Evolutionary conservation across 345 rosid species (phyloP), one percentile per base, ranked within the genome.

Genomic region (Rhizophora mangle): DNA sequence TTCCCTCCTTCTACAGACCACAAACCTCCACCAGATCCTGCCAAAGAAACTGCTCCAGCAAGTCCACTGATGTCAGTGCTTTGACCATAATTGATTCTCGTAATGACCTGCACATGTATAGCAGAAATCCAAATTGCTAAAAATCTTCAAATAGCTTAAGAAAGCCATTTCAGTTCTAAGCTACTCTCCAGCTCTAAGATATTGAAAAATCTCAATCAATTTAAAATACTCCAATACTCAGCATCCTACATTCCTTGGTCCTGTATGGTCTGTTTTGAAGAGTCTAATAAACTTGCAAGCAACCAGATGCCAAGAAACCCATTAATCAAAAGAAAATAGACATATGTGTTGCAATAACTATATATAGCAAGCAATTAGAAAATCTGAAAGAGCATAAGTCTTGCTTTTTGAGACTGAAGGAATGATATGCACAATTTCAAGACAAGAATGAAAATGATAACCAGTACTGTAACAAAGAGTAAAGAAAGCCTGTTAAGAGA

Each of bases 1-100:
- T 95, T 95, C 36, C 99, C 99, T 71, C 96, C 97, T 80, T 88
- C 85, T 69, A 95, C 76, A 16, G 96, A 72, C 99, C 99, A 95
- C 68, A 95, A 84, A 55, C 87, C 92, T 60, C 82, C 95, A 53
- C 88, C 97, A 24, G 97, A 87, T 67, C 97, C 99, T 11, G 99
- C 99, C 88, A 92, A 60, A 55, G 99, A 95, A 76, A 89, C 96
- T 63, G 96, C 99, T 62, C 99, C 99, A 19, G 97, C 97, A 70
- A 95, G 86, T 76, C 99, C 97, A 51, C 96, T 95, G 68, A 95
- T 89, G 31, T 36, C 67, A 63, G 82, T 79, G 75, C 93, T 92
- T 78, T 92, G 97, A 59, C 99, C 99, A 73, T 95, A 92, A 70
- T 95, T 95, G 67, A 95, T 82, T 76, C 99, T 84, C 4, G 96